Conservation (phyloP, 345 rosid species). For the Eucalyptus pumila region DNA sequence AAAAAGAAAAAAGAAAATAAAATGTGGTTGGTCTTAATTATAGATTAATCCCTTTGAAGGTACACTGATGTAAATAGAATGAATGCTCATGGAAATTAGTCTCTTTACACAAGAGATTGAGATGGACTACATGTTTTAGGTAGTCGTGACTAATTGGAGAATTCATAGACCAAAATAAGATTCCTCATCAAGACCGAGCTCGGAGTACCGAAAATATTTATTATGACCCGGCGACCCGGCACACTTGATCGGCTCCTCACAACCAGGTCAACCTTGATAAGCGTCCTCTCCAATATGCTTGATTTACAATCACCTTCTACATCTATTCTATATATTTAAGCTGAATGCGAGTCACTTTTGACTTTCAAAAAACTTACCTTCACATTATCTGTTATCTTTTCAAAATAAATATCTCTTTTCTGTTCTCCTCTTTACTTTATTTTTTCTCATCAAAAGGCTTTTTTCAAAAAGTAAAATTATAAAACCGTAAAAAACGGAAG, state of each 20-base stretch:
- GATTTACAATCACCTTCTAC: background rate
- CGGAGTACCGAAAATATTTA: background rate
- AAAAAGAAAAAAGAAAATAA: background rate
- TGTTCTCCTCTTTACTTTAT: background rate
- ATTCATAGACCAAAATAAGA: background rate
- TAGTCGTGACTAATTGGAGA: background rate
- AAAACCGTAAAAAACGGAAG: background rate
- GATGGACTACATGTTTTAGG: background rate
- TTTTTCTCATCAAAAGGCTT: background rate
- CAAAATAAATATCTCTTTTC: background rate
- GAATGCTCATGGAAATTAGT: background rate
- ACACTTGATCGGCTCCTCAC: background rate
- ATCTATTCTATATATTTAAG: background rate
- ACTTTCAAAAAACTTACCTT: background rate
- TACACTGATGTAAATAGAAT: background rate
- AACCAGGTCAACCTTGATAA: background rate
- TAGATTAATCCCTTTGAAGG: background rate
- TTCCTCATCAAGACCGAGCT: background rate
- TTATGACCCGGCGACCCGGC: accelerated
- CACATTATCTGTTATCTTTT: background rate
- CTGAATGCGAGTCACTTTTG: background rate
- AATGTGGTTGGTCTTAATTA: background rate
- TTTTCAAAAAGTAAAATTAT: background rate
- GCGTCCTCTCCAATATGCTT: background rate
- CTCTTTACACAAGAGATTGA: background rate